Conservation (phyloP, 306 rosid genomes). For the Abrus pulchellus region DNA sequence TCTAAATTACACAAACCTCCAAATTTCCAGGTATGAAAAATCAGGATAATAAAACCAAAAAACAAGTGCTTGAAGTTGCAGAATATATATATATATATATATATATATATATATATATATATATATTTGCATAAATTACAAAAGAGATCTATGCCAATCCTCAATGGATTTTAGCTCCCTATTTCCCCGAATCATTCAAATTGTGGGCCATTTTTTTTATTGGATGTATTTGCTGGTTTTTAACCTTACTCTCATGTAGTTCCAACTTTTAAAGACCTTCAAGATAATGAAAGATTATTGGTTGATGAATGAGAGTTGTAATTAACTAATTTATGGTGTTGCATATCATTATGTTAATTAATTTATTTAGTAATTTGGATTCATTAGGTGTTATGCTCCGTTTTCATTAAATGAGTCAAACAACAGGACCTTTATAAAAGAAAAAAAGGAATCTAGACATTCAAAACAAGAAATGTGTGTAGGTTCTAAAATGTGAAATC, state of each 20-base stretch:
- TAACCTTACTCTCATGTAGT: slow-evolving; percentile 46
- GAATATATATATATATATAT: not conserved
- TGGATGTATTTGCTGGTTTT: slow-evolving; percentile 66
- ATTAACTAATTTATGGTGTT: slow-evolving; percentile 17
- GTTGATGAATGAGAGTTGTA: slow-evolving; percentile 48
- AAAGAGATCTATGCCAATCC: slow-evolving; percentile 70
- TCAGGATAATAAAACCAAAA: slow-evolving; percentile 54
- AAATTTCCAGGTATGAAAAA: slow-evolving; percentile 73
- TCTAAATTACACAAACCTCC: slow-evolving; percentile 66
- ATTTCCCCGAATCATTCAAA: slow-evolving; percentile 70
- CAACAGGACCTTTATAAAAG: slow-evolving; percentile 10
- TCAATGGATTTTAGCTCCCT: slow-evolving; percentile 68
- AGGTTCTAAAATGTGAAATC: slow-evolving; percentile 43
- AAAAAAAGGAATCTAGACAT: not conserved
- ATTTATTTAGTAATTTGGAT: slow-evolving; percentile 24
- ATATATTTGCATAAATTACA: slow-evolving; percentile 44
- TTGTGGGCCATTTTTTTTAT: slow-evolving; percentile 58
- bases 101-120: too few species aligned
- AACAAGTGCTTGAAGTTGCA: slow-evolving; percentile 44
- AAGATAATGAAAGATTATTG: slow-evolving; percentile 46
- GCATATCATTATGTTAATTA: slow-evolving; percentile 28
- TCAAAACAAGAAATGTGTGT: not conserved
- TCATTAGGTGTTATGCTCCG: slow-evolving; percentile 38
- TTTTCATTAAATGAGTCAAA: slow-evolving; percentile 38
- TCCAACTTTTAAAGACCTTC: slow-evolving; percentile 54